Conservation (phyloP, 345 rosid genomes). For the Populus davidiana region DNA sequence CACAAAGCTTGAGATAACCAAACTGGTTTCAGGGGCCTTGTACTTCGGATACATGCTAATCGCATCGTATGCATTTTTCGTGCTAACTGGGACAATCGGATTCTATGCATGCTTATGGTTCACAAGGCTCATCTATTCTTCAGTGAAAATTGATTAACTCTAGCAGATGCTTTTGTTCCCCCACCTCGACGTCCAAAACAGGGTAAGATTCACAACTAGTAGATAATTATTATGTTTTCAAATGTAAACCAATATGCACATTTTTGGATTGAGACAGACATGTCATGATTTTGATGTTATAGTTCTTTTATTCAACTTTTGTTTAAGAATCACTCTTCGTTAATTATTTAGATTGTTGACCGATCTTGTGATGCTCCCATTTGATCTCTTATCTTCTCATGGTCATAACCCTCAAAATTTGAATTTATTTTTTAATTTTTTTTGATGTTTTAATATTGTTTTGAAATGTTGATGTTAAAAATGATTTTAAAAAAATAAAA, state of each 20-base stretch:
- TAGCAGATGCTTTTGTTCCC: neutral
- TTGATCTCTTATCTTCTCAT: neutral
- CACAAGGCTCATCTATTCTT: constrained; percentile 78
- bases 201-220: constrained; percentile 27
- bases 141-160: constrained; percentile 67
- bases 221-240: constrained; percentile 34
- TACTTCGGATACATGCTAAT: constrained; percentile 81
- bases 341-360: constrained; percentile 6
- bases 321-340: neutral
- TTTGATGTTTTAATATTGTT: too few species aligned
- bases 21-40: constrained; percentile 56
- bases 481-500: too few species aligned
- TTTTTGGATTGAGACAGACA: constrained; percentile 31
- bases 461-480: too few species aligned
- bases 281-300: constrained; percentile 9
- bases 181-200: neutral
- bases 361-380: neutral
- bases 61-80: constrained; percentile 67
- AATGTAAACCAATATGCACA: constrained; percentile 32
- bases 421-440: too few species aligned
- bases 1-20: constrained; percentile 78
- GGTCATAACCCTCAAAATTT: neutral
- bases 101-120: constrained; percentile 80
- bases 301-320: neutral
- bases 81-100: constrained; percentile 68